Evolutionary conservation across 2,329 filamentous ascomycete genomes (phyloP), one percentile per base, ranked within the genome.

Genomic region (Beauveria medogensis): DNA sequence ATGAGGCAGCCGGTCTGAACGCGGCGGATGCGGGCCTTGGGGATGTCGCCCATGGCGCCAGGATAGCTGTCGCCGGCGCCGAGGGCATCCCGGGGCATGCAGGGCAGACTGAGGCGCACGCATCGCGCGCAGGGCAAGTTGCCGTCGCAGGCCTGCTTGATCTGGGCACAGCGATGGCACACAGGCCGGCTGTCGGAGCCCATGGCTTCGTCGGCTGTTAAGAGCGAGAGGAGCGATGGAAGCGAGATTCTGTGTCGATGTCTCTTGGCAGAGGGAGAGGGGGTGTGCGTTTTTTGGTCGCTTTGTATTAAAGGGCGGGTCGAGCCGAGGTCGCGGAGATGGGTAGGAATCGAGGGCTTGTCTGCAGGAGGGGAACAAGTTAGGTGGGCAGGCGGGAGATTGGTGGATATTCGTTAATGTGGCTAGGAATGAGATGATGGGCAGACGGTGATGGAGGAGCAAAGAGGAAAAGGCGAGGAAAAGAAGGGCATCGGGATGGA

Each of bases 1-100:
- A 76, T 78, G 55, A 76, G 64, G 64, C 77, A 79, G 14, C 77
- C 77, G 37, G 72, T 73, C 65, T 73, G 71, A 4, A 73, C 71
- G 37, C 71, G 66, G 8, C 69, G 66, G 43, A 73, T 73, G 44
- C 68, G 69, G 5, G 70, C 71, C 63, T 72, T 73, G 59, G 71
- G 70, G 34, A 65, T 50, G n/a, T 71, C 66, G 6, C 63, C 64
- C 2, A 34, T 7, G 24, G 34, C 20, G 30, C 24, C 61, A 18
- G 37, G 24, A 26, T 55, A 47, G 37, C 22, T 43, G 14, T 48
- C 51, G 37, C 43, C 41, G 22, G 54, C 52, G 53, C 60, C 62
- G 46, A 44, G 57, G 22, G 66, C 62, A 55, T 69, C 67, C 28
- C 69, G 68, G 16, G 70, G 67, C 12, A 68, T 66, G 52, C 70